Evolutionary conservation across 2,329 filamentous ascomycete genomes (phyloP).

Genomic region (Pseudonectria buxi): DNA sequence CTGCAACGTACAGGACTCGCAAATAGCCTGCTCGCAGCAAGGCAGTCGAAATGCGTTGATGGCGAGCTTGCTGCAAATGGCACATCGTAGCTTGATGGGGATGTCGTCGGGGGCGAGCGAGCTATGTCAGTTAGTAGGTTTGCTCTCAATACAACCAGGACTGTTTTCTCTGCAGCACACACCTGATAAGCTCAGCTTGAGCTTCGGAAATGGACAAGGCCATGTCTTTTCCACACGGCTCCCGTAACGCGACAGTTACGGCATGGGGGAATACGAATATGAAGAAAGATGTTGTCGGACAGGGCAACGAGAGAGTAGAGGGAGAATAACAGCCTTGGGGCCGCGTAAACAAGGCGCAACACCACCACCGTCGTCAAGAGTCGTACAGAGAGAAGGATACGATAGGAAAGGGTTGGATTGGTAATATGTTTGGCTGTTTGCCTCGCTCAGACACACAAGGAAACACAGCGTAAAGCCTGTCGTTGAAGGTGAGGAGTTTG

Average conservation of each 20-base stretch:
- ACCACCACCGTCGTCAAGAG: constrained; percentile 2
- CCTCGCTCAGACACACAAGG: constrained; percentile 3
- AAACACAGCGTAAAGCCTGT: constrained; percentile 11
- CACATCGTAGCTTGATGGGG: constrained; percentile 93
- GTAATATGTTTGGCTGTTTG: constrained; percentile 13
- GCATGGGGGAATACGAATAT: constrained; percentile 7
- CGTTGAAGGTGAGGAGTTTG: constrained; percentile 20
- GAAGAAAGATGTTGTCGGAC: constrained; percentile 5
- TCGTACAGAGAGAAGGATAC: constrained; percentile 6
- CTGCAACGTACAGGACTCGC: constrained; percentile 63
- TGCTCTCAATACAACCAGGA: not conserved
- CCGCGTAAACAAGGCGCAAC: constrained; percentile 6
- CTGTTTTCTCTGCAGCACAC: constrained; percentile 11
- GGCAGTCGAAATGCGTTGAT: constrained; percentile 86
- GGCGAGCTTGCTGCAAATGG: constrained; percentile 84
- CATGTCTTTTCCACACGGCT: constrained; percentile 23
- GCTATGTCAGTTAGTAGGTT: constrained; percentile 38
- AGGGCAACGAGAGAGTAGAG: constrained; percentile 1
- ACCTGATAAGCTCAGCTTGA: constrained; percentile 55
- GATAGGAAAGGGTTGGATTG: too few species aligned
- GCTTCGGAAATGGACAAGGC: constrained; percentile 37
- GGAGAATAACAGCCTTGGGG: constrained; percentile 4
- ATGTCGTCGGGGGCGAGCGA: constrained; percentile 76
- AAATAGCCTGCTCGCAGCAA: constrained; percentile 94
- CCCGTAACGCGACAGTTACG: constrained; percentile 15